Evolutionary conservation across 192 early-diverging fungal genomes (phyloP).

Genomic region (Coemansia aciculifera): DNA sequence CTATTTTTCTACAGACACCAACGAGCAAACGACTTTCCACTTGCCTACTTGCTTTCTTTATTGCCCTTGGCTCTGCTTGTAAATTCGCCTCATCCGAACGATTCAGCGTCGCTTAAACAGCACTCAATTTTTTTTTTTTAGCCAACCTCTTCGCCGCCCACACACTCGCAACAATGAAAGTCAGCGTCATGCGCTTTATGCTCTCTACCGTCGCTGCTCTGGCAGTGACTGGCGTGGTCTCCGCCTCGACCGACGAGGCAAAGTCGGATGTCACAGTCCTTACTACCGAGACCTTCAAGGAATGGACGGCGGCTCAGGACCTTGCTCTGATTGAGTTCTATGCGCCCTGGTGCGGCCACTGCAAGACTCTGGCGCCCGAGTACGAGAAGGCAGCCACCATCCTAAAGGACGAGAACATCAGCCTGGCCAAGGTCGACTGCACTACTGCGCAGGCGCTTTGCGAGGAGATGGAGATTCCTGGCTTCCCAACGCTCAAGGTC

Average conservation of each 20-base stretch:
- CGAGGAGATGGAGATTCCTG: conserved; percentile 75
- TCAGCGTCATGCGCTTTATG: conserved; percentile 52
- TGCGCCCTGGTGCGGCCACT: conserved; percentile 99
- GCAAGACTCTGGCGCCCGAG: conserved; percentile 90
- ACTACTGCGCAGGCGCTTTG: conserved; percentile 84
- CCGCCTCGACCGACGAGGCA: conserved; percentile 13
- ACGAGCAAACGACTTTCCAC: neutral
- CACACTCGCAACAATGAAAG: conserved; percentile 40
- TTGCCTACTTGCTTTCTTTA: neutral
- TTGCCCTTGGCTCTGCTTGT: neutral
- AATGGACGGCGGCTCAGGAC: conserved; percentile 61
- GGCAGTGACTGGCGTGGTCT: conserved; percentile 26
- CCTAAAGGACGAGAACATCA: conserved; percentile 73
- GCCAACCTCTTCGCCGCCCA: neutral
- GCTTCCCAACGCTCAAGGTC: conserved; percentile 94
- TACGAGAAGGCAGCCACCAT: conserved; percentile 89
- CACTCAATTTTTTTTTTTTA: conserved; percentile 1
- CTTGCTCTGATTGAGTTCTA: conserved; percentile 91
- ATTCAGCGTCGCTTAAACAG: neutral
- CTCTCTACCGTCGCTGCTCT: conserved; percentile 45
- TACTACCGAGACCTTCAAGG: conserved; percentile 7
- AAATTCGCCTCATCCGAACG: conserved; percentile 3
- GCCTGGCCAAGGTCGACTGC: conserved; percentile 96
- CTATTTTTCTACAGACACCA: neutral
- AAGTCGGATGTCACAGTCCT: conserved; percentile 27